phyloP scores from a whole-genome alignment of 164 flowering plant species.

The Saururus chinensis region DNA sequence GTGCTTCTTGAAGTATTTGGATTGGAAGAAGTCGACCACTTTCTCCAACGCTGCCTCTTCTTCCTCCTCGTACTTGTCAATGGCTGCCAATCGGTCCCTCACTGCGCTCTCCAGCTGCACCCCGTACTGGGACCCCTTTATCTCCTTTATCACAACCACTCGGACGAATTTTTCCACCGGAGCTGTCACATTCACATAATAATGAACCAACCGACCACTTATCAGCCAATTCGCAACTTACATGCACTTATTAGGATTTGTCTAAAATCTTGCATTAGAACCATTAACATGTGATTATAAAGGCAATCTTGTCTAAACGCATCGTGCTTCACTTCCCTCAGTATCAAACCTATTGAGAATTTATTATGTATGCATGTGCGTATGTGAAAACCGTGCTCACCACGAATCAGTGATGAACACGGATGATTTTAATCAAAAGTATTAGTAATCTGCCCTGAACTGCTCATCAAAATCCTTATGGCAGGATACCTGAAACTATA shows the following conservation, averaged over 20 bases:
- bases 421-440: too few relatives aligned
- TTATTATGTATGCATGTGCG: too few relatives aligned
- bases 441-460: too few relatives aligned
- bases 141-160: constrained; percentile 88
- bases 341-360: too few relatives aligned
- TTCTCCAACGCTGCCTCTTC: constrained; percentile 76
- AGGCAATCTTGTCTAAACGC: too few relatives aligned
- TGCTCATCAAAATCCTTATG: not conserved
- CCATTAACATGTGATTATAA: too few relatives aligned
- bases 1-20: constrained; percentile 61
- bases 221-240: not conserved
- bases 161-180: constrained; percentile 64
- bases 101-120: constrained; percentile 79
- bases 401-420: too few relatives aligned
- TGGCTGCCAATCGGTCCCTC: constrained; percentile 72
- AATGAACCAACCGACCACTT: not conserved
- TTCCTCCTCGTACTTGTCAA: constrained; percentile 81
- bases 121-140: constrained; percentile 88
- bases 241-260: not conserved
- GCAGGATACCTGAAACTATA: not conserved
- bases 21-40: constrained; percentile 60
- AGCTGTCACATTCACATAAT: constrained; percentile 27
- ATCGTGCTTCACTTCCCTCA: too few relatives aligned
- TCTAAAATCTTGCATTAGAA: not conserved
- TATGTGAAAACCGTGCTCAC: too few relatives aligned